These are phyloP conservation scores for Escallonia rubra DNA, from an alignment of 129 eudicot genomes.

Conservation along the genomic window DNA sequence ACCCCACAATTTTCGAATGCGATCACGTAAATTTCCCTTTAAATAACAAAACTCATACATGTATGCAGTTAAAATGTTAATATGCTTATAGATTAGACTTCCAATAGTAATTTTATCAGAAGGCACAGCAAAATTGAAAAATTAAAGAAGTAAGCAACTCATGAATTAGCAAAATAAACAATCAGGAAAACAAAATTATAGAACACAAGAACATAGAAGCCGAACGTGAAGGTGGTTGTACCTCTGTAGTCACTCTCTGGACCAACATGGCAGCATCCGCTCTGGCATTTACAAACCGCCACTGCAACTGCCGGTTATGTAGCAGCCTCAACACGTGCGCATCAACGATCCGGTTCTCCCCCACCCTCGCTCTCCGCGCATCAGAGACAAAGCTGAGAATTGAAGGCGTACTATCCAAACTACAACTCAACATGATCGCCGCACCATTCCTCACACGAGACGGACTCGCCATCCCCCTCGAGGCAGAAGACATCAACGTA, in stretches of 20 bases:
- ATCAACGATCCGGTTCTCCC: slow-evolving; percentile 64
- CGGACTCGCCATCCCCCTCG: slow-evolving; percentile 66
- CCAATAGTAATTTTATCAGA: background rate
- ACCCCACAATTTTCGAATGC: no score
- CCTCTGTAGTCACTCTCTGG: slow-evolving; percentile 64
- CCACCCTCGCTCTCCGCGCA: slow-evolving; percentile 71
- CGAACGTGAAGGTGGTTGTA: slow-evolving; percentile 17
- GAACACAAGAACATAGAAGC: background rate
- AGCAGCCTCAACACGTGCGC: slow-evolving; percentile 70
- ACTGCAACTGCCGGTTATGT: slow-evolving; percentile 72
- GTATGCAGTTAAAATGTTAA: no score
- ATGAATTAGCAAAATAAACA: background rate
- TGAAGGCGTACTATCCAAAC: slow-evolving; percentile 37
- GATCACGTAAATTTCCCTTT: no score
- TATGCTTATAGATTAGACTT: no score
- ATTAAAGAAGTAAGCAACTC: background rate
- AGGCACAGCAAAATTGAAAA: slow-evolving; percentile 3
- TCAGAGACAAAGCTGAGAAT: slow-evolving; percentile 69
- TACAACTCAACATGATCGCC: slow-evolving; percentile 20
- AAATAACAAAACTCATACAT: no score
- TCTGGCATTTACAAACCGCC: slow-evolving; percentile 85
- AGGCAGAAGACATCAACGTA: slow-evolving; percentile 24
- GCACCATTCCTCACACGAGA: slow-evolving; percentile 37
- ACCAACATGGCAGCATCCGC: slow-evolving; percentile 55
- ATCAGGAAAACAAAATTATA: background rate